These are phyloP conservation scores for Apiospora pterosperma DNA, from an alignment of 2,329 filamentous ascomycete genomes.

Conservation along the genomic window DNA sequence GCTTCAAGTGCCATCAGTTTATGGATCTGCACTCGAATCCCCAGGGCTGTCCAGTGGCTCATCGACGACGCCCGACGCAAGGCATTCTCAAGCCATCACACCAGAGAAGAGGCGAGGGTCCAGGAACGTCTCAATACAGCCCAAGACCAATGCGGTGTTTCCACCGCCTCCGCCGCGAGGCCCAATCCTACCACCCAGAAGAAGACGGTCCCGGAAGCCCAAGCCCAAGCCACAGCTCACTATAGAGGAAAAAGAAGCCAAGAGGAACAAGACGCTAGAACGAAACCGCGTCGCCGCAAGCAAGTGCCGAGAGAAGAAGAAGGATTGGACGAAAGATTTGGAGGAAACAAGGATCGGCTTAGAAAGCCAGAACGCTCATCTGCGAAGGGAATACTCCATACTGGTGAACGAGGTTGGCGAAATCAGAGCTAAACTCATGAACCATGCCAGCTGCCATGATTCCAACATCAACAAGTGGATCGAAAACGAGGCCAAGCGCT, in stretches of 20 bases:
- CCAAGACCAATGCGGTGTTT: constrained; percentile 4
- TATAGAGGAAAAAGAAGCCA: constrained; percentile 32
- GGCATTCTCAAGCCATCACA: constrained; percentile 18
- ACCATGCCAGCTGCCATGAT: constrained; percentile 49
- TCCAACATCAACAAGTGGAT: constrained; percentile 52
- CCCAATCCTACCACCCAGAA: constrained; percentile 20
- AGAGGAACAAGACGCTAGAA: constrained; percentile 59
- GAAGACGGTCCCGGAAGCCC: constrained; percentile 19
- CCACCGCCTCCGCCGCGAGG: constrained; percentile 3
- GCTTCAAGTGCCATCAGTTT: constrained; percentile 10
- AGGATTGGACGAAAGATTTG: constrained; percentile 48
- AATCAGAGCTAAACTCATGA: constrained; percentile 50
- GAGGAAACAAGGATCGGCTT: constrained; percentile 42
- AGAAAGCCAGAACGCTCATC: constrained; percentile 38
- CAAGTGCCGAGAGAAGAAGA: constrained; percentile 70
- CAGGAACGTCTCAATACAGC: neutral
- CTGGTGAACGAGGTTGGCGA: constrained; percentile 42
- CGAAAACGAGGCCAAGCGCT: constrained; percentile 47
- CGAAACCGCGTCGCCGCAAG: constrained; percentile 70
- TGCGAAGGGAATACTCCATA: constrained; percentile 40
- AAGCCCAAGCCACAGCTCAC: constrained; percentile 16
- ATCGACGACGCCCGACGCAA: constrained; percentile 21
- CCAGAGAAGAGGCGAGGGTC: constrained; percentile 13
- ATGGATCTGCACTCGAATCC: constrained; percentile 10
- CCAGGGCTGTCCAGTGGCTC: constrained; percentile 22